Evolutionary conservation across 2,329 filamentous ascomycete species (phyloP), one percentile per base, ranked within the genome.

Genomic region (Plenodomus tracheiphilus): DNA sequence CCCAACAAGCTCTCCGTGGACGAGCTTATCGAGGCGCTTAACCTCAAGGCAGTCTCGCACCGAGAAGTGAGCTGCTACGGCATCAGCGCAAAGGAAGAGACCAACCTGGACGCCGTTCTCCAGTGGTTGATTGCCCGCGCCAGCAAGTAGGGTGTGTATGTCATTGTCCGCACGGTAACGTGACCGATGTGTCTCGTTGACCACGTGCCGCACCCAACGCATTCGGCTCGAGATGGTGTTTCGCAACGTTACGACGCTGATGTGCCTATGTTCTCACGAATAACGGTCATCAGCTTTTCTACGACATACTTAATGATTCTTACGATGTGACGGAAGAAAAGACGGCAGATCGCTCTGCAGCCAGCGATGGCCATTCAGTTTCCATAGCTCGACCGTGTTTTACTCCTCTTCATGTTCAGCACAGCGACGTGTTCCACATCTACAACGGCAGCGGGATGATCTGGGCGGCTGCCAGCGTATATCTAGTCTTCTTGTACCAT

Each of bases 41-140:
- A 96, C 64, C 82, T 99, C 49, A 96, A 94, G 73, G 85, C 84
- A 61, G 91, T 99, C 71, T 88, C 86, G 51, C 87, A 91, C 66
- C 89, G 94, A 46, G 94, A 99, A 74, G 93, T 99, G 62, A 96
- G 91, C 77, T 97, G 94, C 77, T 99, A 99, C 74, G 93, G 93
- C 54, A 97, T 99, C 77, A 97, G 92, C 72, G 94, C 93, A 53
- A 97, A 97, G 75, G 93, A 97, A 73, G 94, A 99, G 77, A 99
- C 93, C 49, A 99, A 99, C 76, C 85, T 99, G 58, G 93, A 99
- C 69, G 94, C 93, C 6, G 94, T 99, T 43, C 80, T 99, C 65
- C 89, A 96, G 72, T 99, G 94, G 89, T 80, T 99, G 71, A 93
- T 99, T 73, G 93, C 91, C 61, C 88, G 89, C 72, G 87, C 91